Conservation (phyloP, 306 rosid species). For the Medicago lupulina region DNA sequence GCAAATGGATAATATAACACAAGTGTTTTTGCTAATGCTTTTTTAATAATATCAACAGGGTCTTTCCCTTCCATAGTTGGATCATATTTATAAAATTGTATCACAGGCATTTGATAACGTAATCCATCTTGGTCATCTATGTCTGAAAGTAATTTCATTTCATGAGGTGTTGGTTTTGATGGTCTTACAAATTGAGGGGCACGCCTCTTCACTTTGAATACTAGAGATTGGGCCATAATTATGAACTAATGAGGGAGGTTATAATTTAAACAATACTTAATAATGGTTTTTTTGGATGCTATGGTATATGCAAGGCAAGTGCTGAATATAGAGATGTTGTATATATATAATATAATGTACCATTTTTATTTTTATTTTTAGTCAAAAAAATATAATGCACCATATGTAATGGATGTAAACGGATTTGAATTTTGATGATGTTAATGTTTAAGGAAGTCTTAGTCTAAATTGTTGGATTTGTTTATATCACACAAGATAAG, state of each 20-base stretch:
- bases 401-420: too few relatives aligned
- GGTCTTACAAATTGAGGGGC: background rate
- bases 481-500: too few relatives aligned
- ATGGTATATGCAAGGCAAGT: too few relatives aligned
- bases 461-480: too few relatives aligned
- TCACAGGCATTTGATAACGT: background rate
- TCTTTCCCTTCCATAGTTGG: background rate
- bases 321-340: too few relatives aligned
- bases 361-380: too few relatives aligned
- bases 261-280: too few relatives aligned
- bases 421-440: too few relatives aligned
- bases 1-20: constrained; percentile 13
- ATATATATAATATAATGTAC: too few relatives aligned
- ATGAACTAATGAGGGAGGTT: background rate
- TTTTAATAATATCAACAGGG: background rate
- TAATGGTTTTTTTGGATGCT: too few relatives aligned
- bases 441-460: too few relatives aligned
- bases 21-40: background rate
- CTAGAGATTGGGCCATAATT: background rate
- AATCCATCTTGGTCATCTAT: background rate
- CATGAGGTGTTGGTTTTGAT: background rate
- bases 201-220: background rate
- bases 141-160: background rate
- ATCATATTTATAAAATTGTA: background rate
- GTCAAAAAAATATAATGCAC: too few relatives aligned